phyloP scores from a whole-genome alignment of 2,329 filamentous ascomycete species.

The Beauveria medogensis region DNA sequence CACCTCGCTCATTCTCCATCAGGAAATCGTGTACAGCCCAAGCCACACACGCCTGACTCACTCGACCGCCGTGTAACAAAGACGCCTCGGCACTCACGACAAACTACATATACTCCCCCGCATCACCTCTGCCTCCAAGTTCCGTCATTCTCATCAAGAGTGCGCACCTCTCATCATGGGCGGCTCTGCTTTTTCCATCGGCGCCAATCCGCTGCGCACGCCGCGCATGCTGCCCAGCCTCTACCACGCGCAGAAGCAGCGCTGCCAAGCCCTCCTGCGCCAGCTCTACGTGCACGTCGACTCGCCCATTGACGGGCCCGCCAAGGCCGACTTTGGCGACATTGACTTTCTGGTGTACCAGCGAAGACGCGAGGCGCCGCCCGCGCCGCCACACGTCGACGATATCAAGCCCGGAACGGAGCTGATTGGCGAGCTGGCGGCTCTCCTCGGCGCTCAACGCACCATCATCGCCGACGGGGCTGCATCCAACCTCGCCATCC shows the following conservation, averaged over 20 bases:
- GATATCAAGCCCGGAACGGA: conserved; percentile 9
- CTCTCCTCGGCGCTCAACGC: conserved; percentile 36
- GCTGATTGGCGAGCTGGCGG: conserved; percentile 24
- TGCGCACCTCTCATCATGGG: conserved; percentile 44
- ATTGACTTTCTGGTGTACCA: conserved; percentile 58
- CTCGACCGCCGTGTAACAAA: background rate
- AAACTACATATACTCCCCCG: background rate
- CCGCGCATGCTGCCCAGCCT: conserved; percentile 56
- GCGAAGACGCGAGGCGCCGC: conserved; percentile 17
- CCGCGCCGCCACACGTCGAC: background rate
- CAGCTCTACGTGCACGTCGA: conserved; percentile 47
- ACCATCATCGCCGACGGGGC: conserved; percentile 20
- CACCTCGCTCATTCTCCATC: background rate
- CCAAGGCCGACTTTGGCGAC: conserved; percentile 61
- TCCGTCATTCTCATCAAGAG: background rate
- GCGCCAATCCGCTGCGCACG: conserved; percentile 41
- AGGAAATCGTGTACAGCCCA: background rate
- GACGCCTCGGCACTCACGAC: background rate
- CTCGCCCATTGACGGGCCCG: conserved; percentile 60
- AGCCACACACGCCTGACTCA: background rate
- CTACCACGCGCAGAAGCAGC: conserved; percentile 44
- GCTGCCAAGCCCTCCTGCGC: conserved; percentile 38
- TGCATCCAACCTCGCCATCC: conserved; percentile 45
- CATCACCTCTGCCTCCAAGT: background rate
- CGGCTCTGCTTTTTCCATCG: conserved; percentile 49